Evolutionary conservation across 139 green algal genomes (phyloP).

Genomic region (Chlorella sp.): DNA sequence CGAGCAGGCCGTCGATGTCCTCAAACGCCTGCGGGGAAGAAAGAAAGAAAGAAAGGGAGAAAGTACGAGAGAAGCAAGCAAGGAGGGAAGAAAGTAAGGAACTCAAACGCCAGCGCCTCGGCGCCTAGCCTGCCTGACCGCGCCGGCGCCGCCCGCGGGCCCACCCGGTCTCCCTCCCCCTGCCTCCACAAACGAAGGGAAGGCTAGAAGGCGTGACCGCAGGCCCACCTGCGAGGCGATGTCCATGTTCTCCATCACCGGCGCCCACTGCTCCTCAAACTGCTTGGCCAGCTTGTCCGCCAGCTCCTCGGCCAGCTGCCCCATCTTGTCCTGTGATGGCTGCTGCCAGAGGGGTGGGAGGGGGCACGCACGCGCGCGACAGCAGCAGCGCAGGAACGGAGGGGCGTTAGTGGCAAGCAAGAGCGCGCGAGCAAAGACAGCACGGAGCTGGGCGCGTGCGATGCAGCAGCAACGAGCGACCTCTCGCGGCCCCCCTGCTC

Average conservation of each 20-base stretch:
- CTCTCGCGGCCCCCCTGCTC: background rate
- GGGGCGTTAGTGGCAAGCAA: background rate
- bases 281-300: conserved; percentile 65
- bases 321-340: too few species aligned
- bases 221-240: conserved; percentile 20
- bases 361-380: background rate
- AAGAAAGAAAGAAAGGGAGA: background rate
- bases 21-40: conserved; percentile 32
- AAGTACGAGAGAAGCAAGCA: too few species aligned
- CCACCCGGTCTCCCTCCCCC: background rate
- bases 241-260: conserved; percentile 82
- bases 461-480: background rate
- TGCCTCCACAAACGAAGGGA: background rate
- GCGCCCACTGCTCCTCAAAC: conserved; percentile 82
- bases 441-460: background rate
- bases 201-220: too few species aligned
- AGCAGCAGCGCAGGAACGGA: background rate
- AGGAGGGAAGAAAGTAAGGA: too few species aligned
- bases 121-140: too few species aligned
- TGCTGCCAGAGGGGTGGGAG: background rate
- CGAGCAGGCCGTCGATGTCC: conserved; percentile 81
- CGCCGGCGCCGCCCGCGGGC: too few species aligned
- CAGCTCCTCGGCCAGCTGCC: conserved; percentile 28
- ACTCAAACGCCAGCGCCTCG: too few species aligned
- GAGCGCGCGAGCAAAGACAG: background rate